phyloP scores from a whole-genome alignment of 179 eudicot species.

The Camellia oleifera region DNA sequence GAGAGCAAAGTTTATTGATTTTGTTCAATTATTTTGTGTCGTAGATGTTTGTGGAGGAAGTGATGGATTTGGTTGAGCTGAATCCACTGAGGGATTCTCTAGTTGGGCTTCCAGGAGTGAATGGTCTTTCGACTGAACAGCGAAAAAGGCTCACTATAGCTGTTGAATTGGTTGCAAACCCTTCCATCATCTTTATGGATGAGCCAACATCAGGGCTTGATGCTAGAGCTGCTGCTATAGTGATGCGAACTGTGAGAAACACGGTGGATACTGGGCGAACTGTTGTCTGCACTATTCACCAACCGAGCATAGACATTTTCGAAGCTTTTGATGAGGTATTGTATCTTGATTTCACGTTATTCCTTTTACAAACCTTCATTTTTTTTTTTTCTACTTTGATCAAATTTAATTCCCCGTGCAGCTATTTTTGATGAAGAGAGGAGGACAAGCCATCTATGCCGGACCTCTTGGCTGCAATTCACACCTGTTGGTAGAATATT shows the following conservation, averaged over 20 bases:
- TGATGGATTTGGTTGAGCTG: conserved; percentile 69
- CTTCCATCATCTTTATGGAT: conserved; percentile 80
- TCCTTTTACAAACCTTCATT: neutral
- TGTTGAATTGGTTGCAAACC: conserved; percentile 78
- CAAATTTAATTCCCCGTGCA: neutral
- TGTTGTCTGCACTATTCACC: conserved; percentile 84
- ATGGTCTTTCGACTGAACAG: conserved; percentile 74
- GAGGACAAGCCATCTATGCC: conserved; percentile 48
- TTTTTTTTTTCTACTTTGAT: neutral
- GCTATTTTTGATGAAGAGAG: conserved; percentile 64
- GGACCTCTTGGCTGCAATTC: conserved; percentile 52
- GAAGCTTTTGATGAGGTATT: conserved; percentile 86
- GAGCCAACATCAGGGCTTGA: conserved; percentile 90
- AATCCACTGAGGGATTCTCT: conserved; percentile 47
- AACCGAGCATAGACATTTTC: conserved; percentile 79
- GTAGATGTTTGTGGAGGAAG: conserved; percentile 79
- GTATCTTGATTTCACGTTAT: neutral
- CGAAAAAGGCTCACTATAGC: conserved; percentile 79
- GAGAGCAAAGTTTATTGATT: neutral
- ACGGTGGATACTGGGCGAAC: conserved; percentile 74
- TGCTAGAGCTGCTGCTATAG: conserved; percentile 87
- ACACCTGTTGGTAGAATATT: conserved; percentile 43
- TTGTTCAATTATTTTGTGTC: neutral
- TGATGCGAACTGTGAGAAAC: conserved; percentile 75
- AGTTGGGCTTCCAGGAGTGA: conserved; percentile 76